phyloP scores from a whole-genome alignment of 2,329 filamentous ascomycete species.

The Periconia digitata region DNA sequence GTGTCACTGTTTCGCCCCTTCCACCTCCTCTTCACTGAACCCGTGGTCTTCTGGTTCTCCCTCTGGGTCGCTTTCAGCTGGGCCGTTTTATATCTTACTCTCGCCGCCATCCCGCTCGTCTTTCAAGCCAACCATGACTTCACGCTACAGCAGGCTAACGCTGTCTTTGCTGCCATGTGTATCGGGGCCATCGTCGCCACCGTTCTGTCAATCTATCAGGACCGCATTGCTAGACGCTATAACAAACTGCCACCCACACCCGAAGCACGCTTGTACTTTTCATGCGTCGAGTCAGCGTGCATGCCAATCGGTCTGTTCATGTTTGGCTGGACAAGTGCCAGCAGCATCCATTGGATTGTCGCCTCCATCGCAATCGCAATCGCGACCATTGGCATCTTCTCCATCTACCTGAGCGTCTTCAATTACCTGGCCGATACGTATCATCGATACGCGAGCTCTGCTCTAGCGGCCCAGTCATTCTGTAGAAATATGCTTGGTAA shows the following conservation, averaged over 20 bases:
- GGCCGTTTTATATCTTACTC: slow-evolving; percentile 85
- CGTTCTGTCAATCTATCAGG: slow-evolving; percentile 69
- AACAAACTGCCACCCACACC: slow-evolving; percentile 51
- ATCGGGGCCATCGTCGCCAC: slow-evolving; percentile 68
- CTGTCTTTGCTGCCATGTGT: slow-evolving; percentile 73
- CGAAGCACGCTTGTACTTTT: slow-evolving; percentile 80
- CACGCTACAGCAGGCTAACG: slow-evolving; percentile 65
- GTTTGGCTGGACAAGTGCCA: slow-evolving; percentile 71
- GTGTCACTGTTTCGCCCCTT: slow-evolving; percentile 79
- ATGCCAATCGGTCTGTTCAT: slow-evolving; percentile 80
- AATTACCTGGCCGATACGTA: slow-evolving; percentile 93
- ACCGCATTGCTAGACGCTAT: slow-evolving; percentile 60
- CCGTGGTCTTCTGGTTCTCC: slow-evolving; percentile 82
- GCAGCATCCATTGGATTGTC: slow-evolving; percentile 68
- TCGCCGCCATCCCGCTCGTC: slow-evolving; percentile 77
- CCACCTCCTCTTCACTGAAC: slow-evolving; percentile 72
- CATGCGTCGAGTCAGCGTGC: slow-evolving; percentile 72
- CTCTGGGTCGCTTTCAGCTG: slow-evolving; percentile 89
- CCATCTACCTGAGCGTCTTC: slow-evolving; percentile 77
- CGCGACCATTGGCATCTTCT: slow-evolving; percentile 82
- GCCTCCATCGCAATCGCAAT: slow-evolving; percentile 70
- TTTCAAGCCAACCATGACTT: slow-evolving; percentile 71
- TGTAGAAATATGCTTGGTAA: slow-evolving; percentile 76
- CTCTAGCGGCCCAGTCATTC: slow-evolving; percentile 82
- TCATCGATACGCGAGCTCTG: slow-evolving; percentile 79